Base-by-base conservation (phyloP, 1,284 basidiomycete genomes). In the Microbotryum scabiosae region DNA sequence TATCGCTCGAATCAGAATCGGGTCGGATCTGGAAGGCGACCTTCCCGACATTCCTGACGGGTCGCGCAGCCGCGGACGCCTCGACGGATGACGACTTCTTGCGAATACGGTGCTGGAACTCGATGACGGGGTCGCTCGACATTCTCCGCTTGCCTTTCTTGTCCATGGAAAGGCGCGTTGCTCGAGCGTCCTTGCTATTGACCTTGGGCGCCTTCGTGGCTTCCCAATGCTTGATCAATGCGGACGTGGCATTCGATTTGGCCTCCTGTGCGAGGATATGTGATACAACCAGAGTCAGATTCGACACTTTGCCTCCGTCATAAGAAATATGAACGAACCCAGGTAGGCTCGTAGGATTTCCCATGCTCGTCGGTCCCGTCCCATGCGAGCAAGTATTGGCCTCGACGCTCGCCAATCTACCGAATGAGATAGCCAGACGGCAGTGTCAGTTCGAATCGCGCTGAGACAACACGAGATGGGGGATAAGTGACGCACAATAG, bases 361-460 rank as follows among this genome's bases (percentile, higher is more conserved):
- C 66, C 63, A 28, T 54, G 9, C 16, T 45, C 56, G 50, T 67
- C 61, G n/a, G 28, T 53, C 12, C 63, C 61, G 4, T 60, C 62
- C 66, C 66, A 67, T 1, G 44, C 20, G 14, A 67, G 56, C 10
- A 57, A 49, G 50, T 63, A 67, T 45, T 54, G 9, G 20, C 20
- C 25, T 2, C 8, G 21, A 3, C 46, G 43, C 23, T 61, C 65
- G 14, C 57, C 63, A 44, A 65, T 23, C 64, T 65, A 59, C 25
- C 25, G 12, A 23, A 21, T 6, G 23, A 5, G 12, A 41, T 5
- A 8, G 21, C 12, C 20, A 2, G 5, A 16, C 14, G 9, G 10
- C 30, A 30, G 5, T 20, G 26, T 56, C 25, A 53, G 45, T 20
- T 3, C 6, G 18, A 23, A 9, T 3, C 9, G 5, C 14, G 23